Conservation (phyloP, 805 yeast species). For the Yamadazyma endophytica region DNA sequence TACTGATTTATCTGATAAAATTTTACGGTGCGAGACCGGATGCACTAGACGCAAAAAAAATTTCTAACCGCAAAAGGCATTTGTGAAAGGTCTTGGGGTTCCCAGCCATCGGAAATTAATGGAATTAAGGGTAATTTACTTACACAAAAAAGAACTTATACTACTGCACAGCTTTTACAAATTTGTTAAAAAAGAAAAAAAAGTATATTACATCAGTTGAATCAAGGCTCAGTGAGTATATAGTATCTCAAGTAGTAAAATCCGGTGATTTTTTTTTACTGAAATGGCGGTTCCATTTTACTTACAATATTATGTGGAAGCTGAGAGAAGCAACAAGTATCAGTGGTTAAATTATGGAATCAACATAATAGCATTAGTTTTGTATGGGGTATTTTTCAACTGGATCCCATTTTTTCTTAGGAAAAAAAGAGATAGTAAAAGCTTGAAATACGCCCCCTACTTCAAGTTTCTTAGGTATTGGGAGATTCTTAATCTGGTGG, state of each 20-base stretch:
- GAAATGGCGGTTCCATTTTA: constrained; percentile 31
- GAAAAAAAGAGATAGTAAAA: constrained; percentile 13
- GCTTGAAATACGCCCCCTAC: constrained; percentile 14
- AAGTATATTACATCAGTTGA: too few relatives aligned
- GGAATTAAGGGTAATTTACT: too few relatives aligned
- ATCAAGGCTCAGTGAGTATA: too few relatives aligned
- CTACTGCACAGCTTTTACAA: too few relatives aligned
- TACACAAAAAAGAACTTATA: too few relatives aligned
- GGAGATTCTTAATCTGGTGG: constrained; percentile 24
- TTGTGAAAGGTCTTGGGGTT: too few relatives aligned
- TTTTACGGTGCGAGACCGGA: neutral
- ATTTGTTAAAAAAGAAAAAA: too few relatives aligned
- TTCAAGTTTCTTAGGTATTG: constrained; percentile 25
- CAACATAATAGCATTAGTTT: constrained; percentile 18
- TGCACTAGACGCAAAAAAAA: constrained; percentile 4
- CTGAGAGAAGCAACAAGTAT: constrained; percentile 27
- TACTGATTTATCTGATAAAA: constrained; percentile 7
- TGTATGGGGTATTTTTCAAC: constrained; percentile 39
- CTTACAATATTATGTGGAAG: constrained; percentile 37
- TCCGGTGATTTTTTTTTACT: neutral
- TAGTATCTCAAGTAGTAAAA: too few relatives aligned
- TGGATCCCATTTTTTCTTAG: constrained; percentile 39
- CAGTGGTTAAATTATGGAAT: constrained; percentile 33
- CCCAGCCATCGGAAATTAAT: too few relatives aligned
- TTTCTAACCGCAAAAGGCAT: too few relatives aligned